Evolutionary conservation across 2,329 filamentous ascomycete species (phyloP).

Genomic region (Diplodia seriata): DNA sequence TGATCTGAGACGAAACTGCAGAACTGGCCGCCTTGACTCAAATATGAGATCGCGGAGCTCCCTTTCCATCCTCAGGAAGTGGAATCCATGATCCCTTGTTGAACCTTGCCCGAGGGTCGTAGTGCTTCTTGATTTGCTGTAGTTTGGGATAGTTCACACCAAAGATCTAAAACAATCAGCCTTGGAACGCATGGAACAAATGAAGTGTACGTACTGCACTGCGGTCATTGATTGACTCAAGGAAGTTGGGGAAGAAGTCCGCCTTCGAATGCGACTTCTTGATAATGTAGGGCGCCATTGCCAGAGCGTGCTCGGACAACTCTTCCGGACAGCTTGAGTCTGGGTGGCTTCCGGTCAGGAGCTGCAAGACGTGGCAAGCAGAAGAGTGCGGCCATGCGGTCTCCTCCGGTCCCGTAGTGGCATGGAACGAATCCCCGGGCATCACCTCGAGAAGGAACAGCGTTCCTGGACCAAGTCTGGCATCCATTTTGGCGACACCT

Average conservation of each 20-base stretch:
- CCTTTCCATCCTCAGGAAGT: neutral
- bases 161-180: conserved; percentile 34
- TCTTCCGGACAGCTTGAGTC: conserved; percentile 35
- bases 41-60: neutral
- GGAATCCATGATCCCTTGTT: conserved; percentile 34
- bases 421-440: conserved; percentile 38
- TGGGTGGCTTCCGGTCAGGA: conserved; percentile 37
- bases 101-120: conserved; percentile 37
- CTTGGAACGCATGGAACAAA: neutral
- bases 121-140: conserved; percentile 36
- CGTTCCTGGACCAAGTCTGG: conserved; percentile 37
- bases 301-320: conserved; percentile 35
- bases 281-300: conserved; percentile 34
- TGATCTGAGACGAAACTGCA: too few relatives aligned
- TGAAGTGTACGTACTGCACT: neutral
- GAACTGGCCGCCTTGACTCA: neutral
- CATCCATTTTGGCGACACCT: conserved; percentile 34
- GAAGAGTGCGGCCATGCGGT: conserved; percentile 41
- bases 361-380: conserved; percentile 39
- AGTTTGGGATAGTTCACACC: conserved; percentile 38
- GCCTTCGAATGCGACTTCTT: conserved; percentile 36
- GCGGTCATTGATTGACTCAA: conserved; percentile 38
- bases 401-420: conserved; percentile 33
- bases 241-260: conserved; percentile 39
- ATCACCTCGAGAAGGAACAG: conserved; percentile 42